Evolutionary conservation across 1,284 basidiomycete species (phyloP).

Genomic region (Coniferiporia weirii): DNA sequence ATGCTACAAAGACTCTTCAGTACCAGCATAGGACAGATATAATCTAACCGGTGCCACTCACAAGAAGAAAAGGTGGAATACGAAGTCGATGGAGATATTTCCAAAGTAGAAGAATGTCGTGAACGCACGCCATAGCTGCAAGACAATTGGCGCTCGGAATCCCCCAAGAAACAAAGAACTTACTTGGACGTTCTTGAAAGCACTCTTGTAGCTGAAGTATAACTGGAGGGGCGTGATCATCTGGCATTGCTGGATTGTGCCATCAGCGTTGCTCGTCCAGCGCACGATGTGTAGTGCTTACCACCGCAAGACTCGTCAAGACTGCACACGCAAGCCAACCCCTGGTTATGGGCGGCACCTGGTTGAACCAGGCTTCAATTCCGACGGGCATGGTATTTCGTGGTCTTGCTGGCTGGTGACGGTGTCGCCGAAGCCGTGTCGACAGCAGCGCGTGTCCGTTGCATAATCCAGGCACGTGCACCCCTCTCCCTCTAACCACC

Average conservation of each 20-base stretch:
- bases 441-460: not conserved
- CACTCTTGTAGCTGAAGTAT: constrained; percentile 85
- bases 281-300: constrained; percentile 36
- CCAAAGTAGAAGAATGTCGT: constrained; percentile 98
- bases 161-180: constrained; percentile 15
- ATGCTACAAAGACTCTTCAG: constrained; percentile 49
- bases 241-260: constrained; percentile 73
- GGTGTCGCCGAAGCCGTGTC: not conserved
- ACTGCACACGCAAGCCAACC: constrained; percentile 77
- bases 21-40: not conserved
- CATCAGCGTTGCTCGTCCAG: not conserved
- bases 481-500: too few species aligned
- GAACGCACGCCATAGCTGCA: constrained; percentile 79
- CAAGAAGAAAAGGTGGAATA: constrained; percentile 99
- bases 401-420: not conserved
- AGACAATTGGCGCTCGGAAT: not conserved
- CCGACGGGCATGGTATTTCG: constrained; percentile 59
- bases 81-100: constrained; percentile 86
- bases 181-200: constrained; percentile 80
- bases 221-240: constrained; percentile 85
- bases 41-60: constrained; percentile 36
- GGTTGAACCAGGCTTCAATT: constrained; percentile 78
- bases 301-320: constrained; percentile 77
- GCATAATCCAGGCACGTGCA: not conserved
- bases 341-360: constrained; percentile 87